Conservation (phyloP, 305 asterid genomes). For the Solanum chacoense region DNA sequence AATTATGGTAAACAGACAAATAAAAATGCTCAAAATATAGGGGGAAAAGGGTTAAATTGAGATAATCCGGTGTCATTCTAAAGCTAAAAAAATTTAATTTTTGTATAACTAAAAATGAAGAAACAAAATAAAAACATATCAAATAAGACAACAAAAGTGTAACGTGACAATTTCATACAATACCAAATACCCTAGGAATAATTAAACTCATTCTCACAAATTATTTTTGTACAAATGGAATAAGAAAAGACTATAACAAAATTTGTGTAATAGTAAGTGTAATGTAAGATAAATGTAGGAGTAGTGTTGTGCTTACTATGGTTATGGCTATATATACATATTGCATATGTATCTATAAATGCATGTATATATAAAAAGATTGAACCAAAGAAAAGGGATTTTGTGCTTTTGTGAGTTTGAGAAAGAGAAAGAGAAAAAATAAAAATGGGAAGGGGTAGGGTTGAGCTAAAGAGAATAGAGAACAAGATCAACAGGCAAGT, state of each 20-base stretch:
- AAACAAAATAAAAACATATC: not conserved
- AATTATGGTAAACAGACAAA: not conserved
- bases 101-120: not conserved
- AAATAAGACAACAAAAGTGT: not conserved
- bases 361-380: slow-evolving; percentile 24
- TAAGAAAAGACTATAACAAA: not conserved
- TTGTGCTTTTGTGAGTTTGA: slow-evolving; percentile 11
- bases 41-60: not conserved
- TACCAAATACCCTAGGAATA: not conserved
- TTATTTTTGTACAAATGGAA: too few relatives aligned
- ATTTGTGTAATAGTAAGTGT: not conserved
- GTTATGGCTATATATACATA: slow-evolving; percentile 5
- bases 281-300: not conserved
- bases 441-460: slow-evolving; percentile 90
- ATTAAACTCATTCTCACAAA: not conserved
- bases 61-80: not conserved
- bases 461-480: slow-evolving; percentile 97
- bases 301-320: not conserved
- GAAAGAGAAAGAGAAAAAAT: not conserved
- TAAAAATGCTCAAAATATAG: not conserved
- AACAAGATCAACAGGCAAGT: slow-evolving; percentile 98
- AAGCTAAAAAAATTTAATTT: not conserved
- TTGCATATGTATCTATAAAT: slow-evolving; percentile 13
- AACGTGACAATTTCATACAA: not conserved
- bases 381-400: slow-evolving; percentile 10